A percentile compares a stretch with the other conserved stretches of the same genome.
Evolutionary conservation across 2,329 filamentous ascomycete genomes (phyloP).

Genomic region (Colletotrichum ledebouriae): DNA sequence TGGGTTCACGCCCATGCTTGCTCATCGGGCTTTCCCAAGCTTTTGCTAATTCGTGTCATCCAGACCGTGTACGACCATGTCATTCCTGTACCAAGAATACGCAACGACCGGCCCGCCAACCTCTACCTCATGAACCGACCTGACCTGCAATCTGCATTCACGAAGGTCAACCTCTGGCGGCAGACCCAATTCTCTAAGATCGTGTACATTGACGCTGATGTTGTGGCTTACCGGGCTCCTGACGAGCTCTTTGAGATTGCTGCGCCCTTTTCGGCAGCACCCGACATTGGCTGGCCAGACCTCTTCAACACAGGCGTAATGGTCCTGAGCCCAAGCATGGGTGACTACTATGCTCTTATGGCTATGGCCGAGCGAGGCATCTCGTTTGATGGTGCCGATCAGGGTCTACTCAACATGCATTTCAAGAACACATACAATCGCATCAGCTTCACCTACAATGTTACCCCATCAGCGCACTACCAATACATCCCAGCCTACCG

Average conservation of each 20-base stretch:
- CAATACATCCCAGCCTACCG: conserved; percentile 96
- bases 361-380: conserved; percentile 88
- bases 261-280: conserved; percentile 77
- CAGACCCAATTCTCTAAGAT: conserved; percentile 91
- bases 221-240: conserved; percentile 89
- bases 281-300: conserved; percentile 98
- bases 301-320: conserved; percentile 98
- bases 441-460: conserved; percentile 95
- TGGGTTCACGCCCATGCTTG: conserved; percentile 50
- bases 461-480: conserved; percentile 95
- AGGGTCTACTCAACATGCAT: conserved; percentile 95
- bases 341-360: conserved; percentile 86
- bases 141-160: conserved; percentile 93
- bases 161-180: conserved; percentile 95
- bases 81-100: conserved; percentile 84
- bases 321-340: conserved; percentile 87
- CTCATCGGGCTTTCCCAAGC: neutral
- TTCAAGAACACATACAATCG: conserved; percentile 88
- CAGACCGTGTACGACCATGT: conserved; percentile 89
- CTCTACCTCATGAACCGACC: conserved; percentile 91
- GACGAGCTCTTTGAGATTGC: conserved; percentile 87
- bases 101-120: conserved; percentile 83
- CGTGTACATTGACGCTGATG: conserved; percentile 94
- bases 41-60: conserved; percentile 8
- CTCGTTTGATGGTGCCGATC: conserved; percentile 97